Base-by-base conservation (phyloP, 176 grass and related monocot genomes). In the Carex cristatella region DNA sequence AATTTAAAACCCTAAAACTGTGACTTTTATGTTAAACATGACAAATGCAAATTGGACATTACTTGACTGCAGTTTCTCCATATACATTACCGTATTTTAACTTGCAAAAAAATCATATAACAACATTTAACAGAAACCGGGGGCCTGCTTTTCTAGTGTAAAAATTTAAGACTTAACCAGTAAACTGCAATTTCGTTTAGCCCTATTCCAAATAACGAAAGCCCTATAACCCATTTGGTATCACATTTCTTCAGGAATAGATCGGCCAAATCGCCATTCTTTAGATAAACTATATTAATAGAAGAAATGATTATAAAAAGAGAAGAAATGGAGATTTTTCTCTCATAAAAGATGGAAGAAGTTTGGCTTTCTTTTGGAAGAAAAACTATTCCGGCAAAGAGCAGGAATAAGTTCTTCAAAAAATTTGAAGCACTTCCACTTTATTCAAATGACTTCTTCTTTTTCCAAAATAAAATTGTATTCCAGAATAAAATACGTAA, bases 211-310 rank as follows among this genome's bases (percentile, higher is more conserved):
- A 28, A 76, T 54, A 54, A 76, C 4, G 1, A 51, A 54, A 4
- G 32, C 32, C 32, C 23, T 30, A 76, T 76, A 51, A 54, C 9
- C 19, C 23, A 19, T 30, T 30, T 30, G 46, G 10, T 76, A 48
- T 49, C 19, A 76, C 46, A 54, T 76, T 75, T 76, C 23, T 76
- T 76, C 71, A 12, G 71, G 46, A 75, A 53, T 28, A 75, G 71
- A 51, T 10, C 13, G 4, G 46, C 10, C 53, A 75, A 46, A 75
- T 75, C 5, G 71, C 19, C 71, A 75, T 13, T 46, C 38, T 48
- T 42, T 61, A 61, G 18, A 61, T 61, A 61, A 61, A 18, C 15
- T 61, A 7, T 61, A 19, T 27, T 19, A 14, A 12, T 2, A 28
- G n/a, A 75, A 75, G 44, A 51, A 75, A 75, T 53, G 19, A 75